Evolutionary conservation across 148 eudicot genomes (phyloP).

Genomic region (Pouteria glomerata): DNA sequence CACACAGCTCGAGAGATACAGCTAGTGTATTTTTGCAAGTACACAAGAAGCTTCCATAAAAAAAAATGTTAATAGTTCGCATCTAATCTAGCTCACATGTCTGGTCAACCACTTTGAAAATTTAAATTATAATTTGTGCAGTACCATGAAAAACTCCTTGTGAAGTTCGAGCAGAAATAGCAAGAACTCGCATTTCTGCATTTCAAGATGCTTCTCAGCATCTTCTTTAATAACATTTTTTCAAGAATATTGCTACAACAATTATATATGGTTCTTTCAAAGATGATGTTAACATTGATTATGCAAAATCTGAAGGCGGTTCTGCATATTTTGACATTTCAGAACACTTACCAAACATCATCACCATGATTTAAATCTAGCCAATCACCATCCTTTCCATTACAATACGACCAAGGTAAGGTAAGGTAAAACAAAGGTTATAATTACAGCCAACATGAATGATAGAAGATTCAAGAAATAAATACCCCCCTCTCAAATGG

Average conservation of each 20-base stretch:
- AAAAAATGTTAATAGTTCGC: background rate
- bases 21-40: background rate
- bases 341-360: background rate
- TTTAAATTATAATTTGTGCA: background rate
- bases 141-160: no score
- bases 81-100: constrained; percentile 5
- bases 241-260: background rate
- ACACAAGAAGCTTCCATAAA: background rate
- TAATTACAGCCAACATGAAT: background rate
- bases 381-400: background rate
- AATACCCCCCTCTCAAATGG: background rate
- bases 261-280: background rate
- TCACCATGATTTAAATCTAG: background rate
- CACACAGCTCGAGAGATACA: background rate
- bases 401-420: background rate
- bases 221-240: background rate
- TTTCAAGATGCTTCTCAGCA: background rate
- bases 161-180: no score
- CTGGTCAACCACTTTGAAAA: background rate
- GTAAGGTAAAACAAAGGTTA: constrained; percentile 1
- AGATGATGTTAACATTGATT: background rate
- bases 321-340: background rate
- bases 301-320: background rate
- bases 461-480: background rate
- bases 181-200: background rate